Evolutionary conservation across 2,329 filamentous ascomycete genomes (phyloP), one percentile per base, ranked within the genome.

Genomic region (Emmonsiellopsis sp.): DNA sequence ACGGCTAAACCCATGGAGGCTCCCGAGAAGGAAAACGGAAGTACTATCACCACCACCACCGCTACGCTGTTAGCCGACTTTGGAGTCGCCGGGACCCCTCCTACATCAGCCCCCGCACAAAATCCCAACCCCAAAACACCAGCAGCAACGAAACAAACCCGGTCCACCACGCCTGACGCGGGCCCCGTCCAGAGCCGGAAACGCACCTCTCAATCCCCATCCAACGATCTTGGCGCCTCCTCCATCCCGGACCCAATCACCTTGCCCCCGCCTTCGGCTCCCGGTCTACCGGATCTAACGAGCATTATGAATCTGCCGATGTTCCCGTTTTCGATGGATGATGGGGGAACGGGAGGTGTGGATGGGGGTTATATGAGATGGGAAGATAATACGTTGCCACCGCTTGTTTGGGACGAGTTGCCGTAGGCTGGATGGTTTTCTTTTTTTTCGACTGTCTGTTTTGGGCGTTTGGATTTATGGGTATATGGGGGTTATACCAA

Each of bases 331-430:
- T 56, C 64, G 16, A 46, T 68, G 53, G 69, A 71, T 54, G 69
- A 70, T 16, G 60, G 56, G 30, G 26, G 63, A 13, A 47, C 61
- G 1, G 53, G 50, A 9, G 48, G 60, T 2, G 53, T 50, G 31
- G 55, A 51, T 13, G 38, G 50, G 48, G 34, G 15, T 13, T 20
- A 51, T 7, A 50, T 59, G 6, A 59, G 64, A 1, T 72, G 69
- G 69, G 62, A 63, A 8, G 68, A 71, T 54, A 71, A 71, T 54
- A 71, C 70, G 0, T 61, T 73, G 38, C 66, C 70, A 13, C 70
- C 70, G 20, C 63, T 72, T 61, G 56, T 67, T 37, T 73, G 70
- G 70, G 70, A 72, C 60, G 70, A 72, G 40, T 52, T 71, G 35
- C 37, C 55, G 11, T 64, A 58, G 49, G 15, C 20, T 32, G n/a